Base-by-base conservation (phyloP, 2,329 filamentous ascomycete species). In the Pseudogymnoascus sp. region DNA sequence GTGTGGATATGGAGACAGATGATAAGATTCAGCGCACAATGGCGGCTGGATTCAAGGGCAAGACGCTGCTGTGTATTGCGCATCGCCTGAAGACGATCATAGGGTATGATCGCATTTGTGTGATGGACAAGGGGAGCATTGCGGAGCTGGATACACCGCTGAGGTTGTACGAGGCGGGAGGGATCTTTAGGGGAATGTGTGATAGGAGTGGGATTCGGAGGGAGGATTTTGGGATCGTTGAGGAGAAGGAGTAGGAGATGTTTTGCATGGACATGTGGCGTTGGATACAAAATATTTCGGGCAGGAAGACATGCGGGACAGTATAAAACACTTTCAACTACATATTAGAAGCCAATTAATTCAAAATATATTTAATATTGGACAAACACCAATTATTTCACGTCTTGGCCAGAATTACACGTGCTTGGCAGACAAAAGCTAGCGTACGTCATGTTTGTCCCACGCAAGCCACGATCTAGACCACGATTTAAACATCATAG, bases 1-100 rank as follows among this genome's bases (percentile, higher is more conserved):
- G 85, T 0, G 92, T 97, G 6, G 93, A 97, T 73, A 94, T 97
- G 79, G 93, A 97, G 71, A 97, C 93, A 2, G 94, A 99, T 71
- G 88, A 91, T 74, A 95, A 94, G 81, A 96, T 97, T 71, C 93
- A 97, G 74, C 78, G 80, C 61, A 96, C 92, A 3, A 97, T 97
- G 74, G 87, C 90, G 0, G 81, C 82, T 1, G 92, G 87, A 0
- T 97, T 97, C 78, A 81, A 82, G 60, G 92, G 91, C 62, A 90
- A 89, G 78, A 97, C 93, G 2, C 76, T 97, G 53, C 78, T 97
- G 20, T 96, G 91, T 74, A 97, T 97, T 72, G 93, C 93, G 5
- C 93, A 97, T 75, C 82, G 93, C 4, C 78, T 97, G 68, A 88
- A 90, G 70, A 97, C 94, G 1, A 96, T 99, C 65, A 88, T 97